Evolutionary conservation across 768 basidiomycete species (phyloP), one percentile per base, ranked within the genome.

Genomic region (Strobilomyces echinocephalus): DNA sequence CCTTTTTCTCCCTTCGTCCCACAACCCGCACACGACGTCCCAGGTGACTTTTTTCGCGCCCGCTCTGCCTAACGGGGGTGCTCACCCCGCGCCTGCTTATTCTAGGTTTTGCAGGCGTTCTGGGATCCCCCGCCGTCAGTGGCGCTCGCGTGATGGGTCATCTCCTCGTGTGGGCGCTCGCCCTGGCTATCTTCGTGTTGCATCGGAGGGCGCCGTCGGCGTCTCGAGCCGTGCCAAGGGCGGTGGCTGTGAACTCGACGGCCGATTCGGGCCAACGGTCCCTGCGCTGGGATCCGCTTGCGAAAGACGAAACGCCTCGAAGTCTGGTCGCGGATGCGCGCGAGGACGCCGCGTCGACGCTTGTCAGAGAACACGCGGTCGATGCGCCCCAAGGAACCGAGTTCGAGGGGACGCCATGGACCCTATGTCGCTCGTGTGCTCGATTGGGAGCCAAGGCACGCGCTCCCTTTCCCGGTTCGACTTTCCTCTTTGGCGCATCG

Each of bases 161-260:
- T 34, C 12, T 58, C 49, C 11, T 55, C 18, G 39, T 55, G 14
- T 58, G 55, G 53, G 1, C 52, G 16, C 16, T 56, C 26, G 24
- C 34, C 1, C 12, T 64, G 24, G 43, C 31, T 6, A 9, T 56
- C 0, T 11, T 52, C 20, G 8, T 35, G 3, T 51, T 36, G 33
- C 30, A 8, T 20, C 20, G n/a, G n/a, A 18, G 24, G 16, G 1
- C 26, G n/a, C 53, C 28, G 12, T 53, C 42, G 31, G 8, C 9
- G 14, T 28, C 7, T 8, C 49, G 53, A 21, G 4, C 15, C 5
- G 24, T 18, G 9, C 6, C 8, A 15, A 14, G 9, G 31, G 24
- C 24, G 4, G 21, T 35, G 35, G 33, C 41, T 28, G 26, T 45
- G 33, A 35, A 36, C 5, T 18, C 28, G 26, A 43, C 28, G 15